Conservation (phyloP, 2,329 filamentous ascomycete genomes). For the Cadophora sp. region DNA sequence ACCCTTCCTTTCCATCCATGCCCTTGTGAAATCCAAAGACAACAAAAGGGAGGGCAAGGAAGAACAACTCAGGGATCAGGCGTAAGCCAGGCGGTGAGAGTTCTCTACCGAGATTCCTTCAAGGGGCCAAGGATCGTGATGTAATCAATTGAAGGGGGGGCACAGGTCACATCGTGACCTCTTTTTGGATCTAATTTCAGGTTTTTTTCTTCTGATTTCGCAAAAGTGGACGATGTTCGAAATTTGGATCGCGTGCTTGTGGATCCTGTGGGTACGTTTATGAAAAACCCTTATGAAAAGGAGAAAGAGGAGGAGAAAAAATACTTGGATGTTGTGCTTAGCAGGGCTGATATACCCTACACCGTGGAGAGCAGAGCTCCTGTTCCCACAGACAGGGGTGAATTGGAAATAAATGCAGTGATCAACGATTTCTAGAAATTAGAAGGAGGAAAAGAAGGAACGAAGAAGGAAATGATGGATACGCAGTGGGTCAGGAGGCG, state of each 20-base stretch:
- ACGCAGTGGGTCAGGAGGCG: slow-evolving; percentile 7
- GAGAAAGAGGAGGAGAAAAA: background rate
- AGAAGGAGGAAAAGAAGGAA: slow-evolving; percentile 1
- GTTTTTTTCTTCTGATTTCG: background rate
- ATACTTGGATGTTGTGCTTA: slow-evolving; percentile 2
- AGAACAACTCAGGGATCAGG: background rate
- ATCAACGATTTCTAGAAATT: background rate
- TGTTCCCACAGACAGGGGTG: slow-evolving; percentile 5
- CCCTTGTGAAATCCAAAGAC: background rate
- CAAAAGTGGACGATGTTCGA: too few species aligned
- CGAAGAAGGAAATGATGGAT: slow-evolving; percentile 17
- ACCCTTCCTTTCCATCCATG: background rate
- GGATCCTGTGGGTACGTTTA: background rate
- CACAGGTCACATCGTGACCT: slow-evolving; percentile 7
- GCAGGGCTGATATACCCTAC: slow-evolving; percentile 9
- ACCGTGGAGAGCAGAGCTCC: background rate
- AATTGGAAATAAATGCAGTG: background rate
- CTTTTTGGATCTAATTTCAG: slow-evolving; percentile 1
- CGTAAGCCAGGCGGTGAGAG: slow-evolving; percentile 8
- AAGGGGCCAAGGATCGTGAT: slow-evolving; percentile 8
- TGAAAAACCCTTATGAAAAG: background rate
- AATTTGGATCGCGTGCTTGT: background rate
- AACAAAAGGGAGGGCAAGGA: slow-evolving; percentile 4
- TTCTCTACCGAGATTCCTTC: background rate
- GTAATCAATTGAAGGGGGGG: background rate